Evolutionary conservation across 257 asterid genomes (phyloP).

Genomic region (Scutellaria galericulata): DNA sequence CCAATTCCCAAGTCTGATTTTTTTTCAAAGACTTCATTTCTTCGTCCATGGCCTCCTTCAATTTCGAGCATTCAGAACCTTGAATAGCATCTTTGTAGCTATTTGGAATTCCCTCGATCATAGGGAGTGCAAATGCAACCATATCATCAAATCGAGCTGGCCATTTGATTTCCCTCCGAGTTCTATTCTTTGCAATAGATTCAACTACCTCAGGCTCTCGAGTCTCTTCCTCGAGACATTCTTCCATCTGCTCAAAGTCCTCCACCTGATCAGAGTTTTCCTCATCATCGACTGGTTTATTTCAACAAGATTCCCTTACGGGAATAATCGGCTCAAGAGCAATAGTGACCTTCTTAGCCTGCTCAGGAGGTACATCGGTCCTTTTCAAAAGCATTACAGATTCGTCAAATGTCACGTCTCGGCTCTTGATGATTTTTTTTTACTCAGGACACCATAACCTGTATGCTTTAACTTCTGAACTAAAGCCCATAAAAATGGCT

Average conservation of each 20-base stretch:
- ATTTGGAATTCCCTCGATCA: neutral
- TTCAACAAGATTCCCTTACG: neutral
- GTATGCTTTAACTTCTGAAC: neutral
- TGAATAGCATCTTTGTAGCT: neutral
- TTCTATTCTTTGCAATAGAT: neutral
- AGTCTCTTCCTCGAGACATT: too few species aligned
- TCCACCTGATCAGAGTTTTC: neutral
- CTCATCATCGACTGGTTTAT: neutral
- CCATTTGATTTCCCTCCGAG: neutral
- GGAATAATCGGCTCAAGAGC: neutral
- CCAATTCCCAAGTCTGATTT: neutral
- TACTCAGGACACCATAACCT: neutral
- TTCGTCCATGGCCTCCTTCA: constrained; percentile 3
- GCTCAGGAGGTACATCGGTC: neutral
- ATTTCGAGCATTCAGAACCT: neutral
- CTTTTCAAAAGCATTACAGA: neutral
- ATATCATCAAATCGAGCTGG: neutral
- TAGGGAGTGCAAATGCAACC: neutral
- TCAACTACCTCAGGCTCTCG: neutral
- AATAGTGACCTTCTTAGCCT: neutral
- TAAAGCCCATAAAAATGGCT: neutral
- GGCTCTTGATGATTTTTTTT: too few species aligned
- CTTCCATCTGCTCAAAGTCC: neutral
- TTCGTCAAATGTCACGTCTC: constrained; percentile 3
- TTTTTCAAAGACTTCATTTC: neutral